These are phyloP conservation scores for Talaromyces atroroseus DNA, from an alignment of 2,329 filamentous ascomycete species.

Conservation along the genomic window DNA sequence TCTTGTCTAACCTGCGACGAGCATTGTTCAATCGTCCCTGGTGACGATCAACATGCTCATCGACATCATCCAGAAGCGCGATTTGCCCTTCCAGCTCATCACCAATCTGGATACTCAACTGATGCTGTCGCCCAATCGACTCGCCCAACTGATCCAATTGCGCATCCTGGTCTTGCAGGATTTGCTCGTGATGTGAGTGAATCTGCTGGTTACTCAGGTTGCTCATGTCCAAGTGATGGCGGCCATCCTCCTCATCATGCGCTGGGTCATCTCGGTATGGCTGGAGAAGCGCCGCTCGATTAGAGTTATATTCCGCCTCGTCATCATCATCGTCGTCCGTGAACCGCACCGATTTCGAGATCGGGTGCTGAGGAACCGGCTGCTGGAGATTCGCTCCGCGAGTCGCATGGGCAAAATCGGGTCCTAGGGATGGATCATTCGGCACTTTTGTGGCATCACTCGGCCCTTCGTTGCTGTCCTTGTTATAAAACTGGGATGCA, in stretches of 20 bases:
- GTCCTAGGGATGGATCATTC: constrained; percentile 58
- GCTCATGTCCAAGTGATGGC: constrained; percentile 42
- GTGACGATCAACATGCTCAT: constrained; percentile 76
- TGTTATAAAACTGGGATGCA: constrained; percentile 71
- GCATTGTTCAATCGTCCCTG: constrained; percentile 41
- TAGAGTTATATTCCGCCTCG: constrained; percentile 47
- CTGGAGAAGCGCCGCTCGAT: constrained; percentile 57
- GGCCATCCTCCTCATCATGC: constrained; percentile 20
- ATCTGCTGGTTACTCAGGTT: constrained; percentile 75
- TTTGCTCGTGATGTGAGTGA: constrained; percentile 72
- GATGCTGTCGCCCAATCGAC: constrained; percentile 80
- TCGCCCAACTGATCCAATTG: constrained; percentile 85
- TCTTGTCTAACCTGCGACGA: constrained; percentile 62
- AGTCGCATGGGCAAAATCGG: constrained; percentile 61
- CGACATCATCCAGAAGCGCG: constrained; percentile 81
- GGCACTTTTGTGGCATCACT: constrained; percentile 52
- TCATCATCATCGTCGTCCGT: constrained; percentile 53
- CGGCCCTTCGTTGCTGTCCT: constrained; percentile 42
- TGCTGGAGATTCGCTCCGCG: constrained; percentile 34
- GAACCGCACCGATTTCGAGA: constrained; percentile 78
- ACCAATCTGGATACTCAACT: constrained; percentile 92
- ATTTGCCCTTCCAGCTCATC: constrained; percentile 92
- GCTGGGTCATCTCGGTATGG: constrained; percentile 54
- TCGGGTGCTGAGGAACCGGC: constrained; percentile 40
- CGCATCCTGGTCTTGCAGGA: constrained; percentile 84